These are phyloP conservation scores for Jackrogersella minutella DNA, from an alignment of 495 filamentous ascomycete genomes.

Conservation along the genomic window DNA sequence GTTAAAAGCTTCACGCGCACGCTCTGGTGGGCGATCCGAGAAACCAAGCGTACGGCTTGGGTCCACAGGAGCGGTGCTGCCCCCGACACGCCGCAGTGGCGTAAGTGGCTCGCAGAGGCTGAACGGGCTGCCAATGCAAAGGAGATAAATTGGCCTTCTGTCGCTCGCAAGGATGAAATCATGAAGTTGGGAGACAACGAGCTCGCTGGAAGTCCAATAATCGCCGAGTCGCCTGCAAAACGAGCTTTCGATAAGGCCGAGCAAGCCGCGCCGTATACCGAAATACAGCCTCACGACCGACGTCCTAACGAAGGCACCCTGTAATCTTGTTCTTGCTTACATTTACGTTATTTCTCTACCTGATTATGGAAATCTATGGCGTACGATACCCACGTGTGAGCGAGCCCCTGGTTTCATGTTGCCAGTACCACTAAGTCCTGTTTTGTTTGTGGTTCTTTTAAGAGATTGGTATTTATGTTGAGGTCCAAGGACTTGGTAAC, in stretches of 20 bases:
- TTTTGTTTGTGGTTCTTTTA: neutral
- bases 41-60: constrained; percentile 60
- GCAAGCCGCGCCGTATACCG: constrained; percentile 41
- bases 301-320: constrained; percentile 30
- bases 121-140: constrained; percentile 45
- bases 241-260: constrained; percentile 38
- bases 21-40: constrained; percentile 64
- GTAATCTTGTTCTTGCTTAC: constrained; percentile 5
- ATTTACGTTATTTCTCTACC: too few species aligned
- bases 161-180: constrained; percentile 56
- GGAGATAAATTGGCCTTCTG: constrained; percentile 55
- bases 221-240: neutral
- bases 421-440: neutral
- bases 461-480: constrained; percentile 16
- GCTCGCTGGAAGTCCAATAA: constrained; percentile 3
- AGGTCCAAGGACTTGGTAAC: constrained; percentile 18
- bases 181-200: constrained; percentile 50
- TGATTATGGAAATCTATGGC: constrained; percentile 1
- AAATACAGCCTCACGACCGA: constrained; percentile 39
- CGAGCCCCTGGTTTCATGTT: constrained; percentile 7
- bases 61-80: constrained; percentile 56
- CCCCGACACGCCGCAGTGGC: constrained; percentile 60
- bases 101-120: constrained; percentile 61
- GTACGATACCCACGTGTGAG: constrained; percentile 29
- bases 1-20: constrained; percentile 59